phyloP scores from a whole-genome alignment of 331 rosid species.

The Cydonia oblonga region DNA sequence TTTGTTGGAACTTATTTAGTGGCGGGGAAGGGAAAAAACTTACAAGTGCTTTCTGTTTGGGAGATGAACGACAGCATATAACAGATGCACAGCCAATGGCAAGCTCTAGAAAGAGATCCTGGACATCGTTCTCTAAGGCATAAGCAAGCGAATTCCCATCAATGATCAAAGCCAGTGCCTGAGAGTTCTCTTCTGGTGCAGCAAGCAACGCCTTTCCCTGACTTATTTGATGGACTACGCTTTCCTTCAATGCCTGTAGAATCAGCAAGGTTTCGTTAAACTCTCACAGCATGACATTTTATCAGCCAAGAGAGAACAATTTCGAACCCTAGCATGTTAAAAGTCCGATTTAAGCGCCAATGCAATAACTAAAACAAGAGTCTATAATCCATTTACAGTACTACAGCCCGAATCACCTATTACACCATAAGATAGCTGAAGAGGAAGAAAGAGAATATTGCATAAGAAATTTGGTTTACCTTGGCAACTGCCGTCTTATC shows the following conservation, averaged over 20 bases:
- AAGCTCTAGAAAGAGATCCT: conserved; percentile 73
- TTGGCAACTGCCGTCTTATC: conserved; percentile 45
- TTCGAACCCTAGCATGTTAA: neutral
- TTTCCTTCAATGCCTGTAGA: conserved; percentile 63
- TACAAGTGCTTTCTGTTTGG: conserved; percentile 96
- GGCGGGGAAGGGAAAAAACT: conserved; percentile 11
- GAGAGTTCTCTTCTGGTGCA: conserved; percentile 25
- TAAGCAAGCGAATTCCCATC: conserved; percentile 84
- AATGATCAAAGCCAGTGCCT: conserved; percentile 81
- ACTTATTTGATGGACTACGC: conserved; percentile 49
- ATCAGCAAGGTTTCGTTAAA: conserved; percentile 17
- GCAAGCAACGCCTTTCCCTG: conserved; percentile 48
- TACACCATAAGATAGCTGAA: neutral
- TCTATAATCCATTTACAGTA: neutral
- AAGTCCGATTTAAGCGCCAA: neutral
- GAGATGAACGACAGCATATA: conserved; percentile 98
- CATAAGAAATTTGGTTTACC: conserved; percentile 25
- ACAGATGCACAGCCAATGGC: conserved; percentile 93
- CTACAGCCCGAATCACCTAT: neutral
- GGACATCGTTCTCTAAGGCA: conserved; percentile 71
- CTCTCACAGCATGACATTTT: conserved; percentile 2
- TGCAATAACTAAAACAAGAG: neutral
- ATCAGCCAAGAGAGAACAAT: neutral
- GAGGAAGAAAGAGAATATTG: neutral
- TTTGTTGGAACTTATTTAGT: neutral